Evolutionary conservation across 2,329 filamentous ascomycete genomes (phyloP), one percentile per base, ranked within the genome.

Genomic region (Acarospora socialis): DNA sequence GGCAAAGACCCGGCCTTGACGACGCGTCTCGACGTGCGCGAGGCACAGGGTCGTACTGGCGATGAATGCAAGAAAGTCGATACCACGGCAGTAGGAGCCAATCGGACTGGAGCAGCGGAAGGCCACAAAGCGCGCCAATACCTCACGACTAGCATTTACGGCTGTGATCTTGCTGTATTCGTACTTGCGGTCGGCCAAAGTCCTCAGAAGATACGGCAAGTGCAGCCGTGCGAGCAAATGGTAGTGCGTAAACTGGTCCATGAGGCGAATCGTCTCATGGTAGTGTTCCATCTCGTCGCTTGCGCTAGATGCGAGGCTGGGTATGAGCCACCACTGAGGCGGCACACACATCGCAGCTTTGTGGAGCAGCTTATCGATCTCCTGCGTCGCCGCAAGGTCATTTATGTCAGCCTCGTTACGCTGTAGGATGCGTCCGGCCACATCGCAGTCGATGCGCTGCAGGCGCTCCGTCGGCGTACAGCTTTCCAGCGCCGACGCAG

Each of bases 181-280:
- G 33, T 61, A 60, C 10, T 55, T 54, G 5, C 33, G 30, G 10
- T 51, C 47, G 4, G 35, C 32, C 3, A 48, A 45, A 5, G 50
- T 37, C 15, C 54, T 57, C 7, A 71, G 55, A 48, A 72, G 63
- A 37, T 66, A 70, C 0, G 68, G 69, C 1, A 73, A 54, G 37
- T 73, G 68, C 0, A 72, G 55, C 6, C 66, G 55, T 20, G 66
- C 58, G 5, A 70, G 49, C 3, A 71, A 53, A 20, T 62, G 58
- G 41, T 63, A 61, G 38, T 71, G 63, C 2, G 59, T 55, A 27
- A 71, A 54, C 35, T 72, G 68, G 5, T 61, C 46, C 43, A 65
- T 59, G 5, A 63, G 40, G 4, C 54, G 51, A 4, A 47, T 36
- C 20, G 50, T 53, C 21, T 59, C 47, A 5, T 37, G 8, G 8